Conservation (phyloP, 768 basidiomycete species). For the Galerina marginata region DNA sequence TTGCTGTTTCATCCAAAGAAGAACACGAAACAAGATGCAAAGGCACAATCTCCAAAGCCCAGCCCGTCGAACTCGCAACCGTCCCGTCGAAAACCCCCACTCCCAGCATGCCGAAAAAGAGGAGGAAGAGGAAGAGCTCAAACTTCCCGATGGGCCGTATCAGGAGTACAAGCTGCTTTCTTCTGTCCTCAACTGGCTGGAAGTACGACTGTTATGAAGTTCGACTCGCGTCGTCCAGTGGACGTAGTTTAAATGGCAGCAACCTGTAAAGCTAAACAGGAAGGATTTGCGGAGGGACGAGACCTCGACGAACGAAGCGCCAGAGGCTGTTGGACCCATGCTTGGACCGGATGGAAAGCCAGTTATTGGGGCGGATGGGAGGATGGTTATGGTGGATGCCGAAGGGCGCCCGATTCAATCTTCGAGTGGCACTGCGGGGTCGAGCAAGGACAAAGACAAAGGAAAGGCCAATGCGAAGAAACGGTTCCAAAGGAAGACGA, state of each 20-base stretch:
- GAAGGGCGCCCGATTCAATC: conserved; percentile 74
- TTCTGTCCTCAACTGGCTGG: conserved; percentile 82
- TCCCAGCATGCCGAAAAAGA: conserved; percentile 29
- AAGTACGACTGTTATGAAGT: conserved; percentile 94
- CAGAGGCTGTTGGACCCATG: conserved; percentile 72
- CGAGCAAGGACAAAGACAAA: conserved; percentile 41
- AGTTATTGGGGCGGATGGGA: conserved; percentile 78
- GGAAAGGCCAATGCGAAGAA: conserved; percentile 64
- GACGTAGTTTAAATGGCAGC: conserved; percentile 72
- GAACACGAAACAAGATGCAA: conserved; percentile 44
- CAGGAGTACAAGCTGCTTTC: conserved; percentile 83
- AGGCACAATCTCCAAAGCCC: conserved; percentile 45
- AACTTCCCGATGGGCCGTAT: conserved; percentile 70
- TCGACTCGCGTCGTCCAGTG: conserved; percentile 74
- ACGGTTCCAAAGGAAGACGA: conserved; percentile 83
- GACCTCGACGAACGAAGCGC: conserved; percentile 36
- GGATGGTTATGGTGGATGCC: conserved; percentile 80
- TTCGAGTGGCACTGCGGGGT: conserved; percentile 26
- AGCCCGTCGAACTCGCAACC: conserved; percentile 37
- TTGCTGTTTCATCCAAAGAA: conserved; percentile 76
- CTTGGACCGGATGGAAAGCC: conserved; percentile 84
- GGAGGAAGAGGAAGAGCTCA: conserved; percentile 55
- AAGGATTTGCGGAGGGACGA: conserved; percentile 74
- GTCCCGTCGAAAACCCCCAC: conserved; percentile 40
- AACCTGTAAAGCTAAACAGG: conserved; percentile 86